Evolutionary conservation across 1,284 basidiomycete species (phyloP), one percentile per base, ranked within the genome.

Genomic region (Apiotrichum laibachii): DNA sequence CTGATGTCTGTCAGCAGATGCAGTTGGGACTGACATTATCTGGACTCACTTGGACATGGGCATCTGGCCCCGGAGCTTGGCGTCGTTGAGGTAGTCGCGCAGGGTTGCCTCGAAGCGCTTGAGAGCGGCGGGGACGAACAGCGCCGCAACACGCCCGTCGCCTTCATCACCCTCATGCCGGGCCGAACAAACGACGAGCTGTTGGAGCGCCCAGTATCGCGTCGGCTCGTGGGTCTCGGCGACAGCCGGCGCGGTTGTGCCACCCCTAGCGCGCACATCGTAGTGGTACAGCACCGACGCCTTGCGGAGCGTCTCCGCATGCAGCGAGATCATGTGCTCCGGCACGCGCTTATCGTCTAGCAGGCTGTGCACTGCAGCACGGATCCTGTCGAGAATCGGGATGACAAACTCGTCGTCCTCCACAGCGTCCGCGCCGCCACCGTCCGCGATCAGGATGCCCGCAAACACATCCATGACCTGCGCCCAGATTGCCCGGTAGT

Each of bases 191-290:
- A 63, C 56, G 4, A 96, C 92, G 18, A 98, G 76, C 26, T 95
- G 78, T 69, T 96, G 92, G 62, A 97, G 88, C 67, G 90, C 92
- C 92, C 93, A 97, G 77, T 92, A 96, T 10, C 89, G 87, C 70
- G 93, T 92, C 11, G 88, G 81, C 75, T 98, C 93, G 50, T 89
- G 82, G 0, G 87, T 85, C 43, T 88, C 79, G 26, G 85, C 77
- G 15, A 73, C 67, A 1, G 61, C 67, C 2, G 67, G 67, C n/a
- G 72, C 69, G 2, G 68, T 72, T 19, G 71, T 75, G 18, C 70
- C 69, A 6, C 64, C 67, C 2, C 19, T 50, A 1, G 50, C 42
- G 13, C 48, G 55, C 19, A 67, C 65, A 39, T 75, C 74, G 59
- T 71, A 69, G 53, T 63, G 68, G 55, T 90, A 88, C 33, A 97